These are phyloP conservation scores for Linum usitatissimum DNA, from an alignment of 345 rosid species.

Conservation along the genomic window DNA sequence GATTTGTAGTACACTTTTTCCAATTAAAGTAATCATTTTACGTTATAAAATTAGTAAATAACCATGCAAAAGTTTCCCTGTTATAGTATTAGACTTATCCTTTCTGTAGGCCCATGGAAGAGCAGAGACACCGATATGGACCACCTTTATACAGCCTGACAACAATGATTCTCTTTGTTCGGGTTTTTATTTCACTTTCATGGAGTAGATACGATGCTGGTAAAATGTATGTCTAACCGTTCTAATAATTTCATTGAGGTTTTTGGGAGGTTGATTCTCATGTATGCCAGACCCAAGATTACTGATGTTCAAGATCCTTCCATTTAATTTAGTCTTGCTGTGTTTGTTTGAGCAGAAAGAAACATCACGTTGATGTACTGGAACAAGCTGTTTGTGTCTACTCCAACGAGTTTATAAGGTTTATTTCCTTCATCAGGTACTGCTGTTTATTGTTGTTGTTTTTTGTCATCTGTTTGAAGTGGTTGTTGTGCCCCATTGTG, in stretches of 20 bases:
- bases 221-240: slow-evolving; percentile 45
- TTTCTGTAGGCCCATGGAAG: slow-evolving; percentile 89
- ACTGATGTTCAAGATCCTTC: slow-evolving; percentile 1
- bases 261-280: background rate
- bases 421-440: slow-evolving; percentile 68
- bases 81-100: slow-evolving; percentile 12
- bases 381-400: slow-evolving; percentile 69
- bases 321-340: slow-evolving; percentile 14
- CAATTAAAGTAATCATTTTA: background rate
- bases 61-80: background rate
- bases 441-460: slow-evolving; percentile 2
- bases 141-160: slow-evolving; percentile 84
- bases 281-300: slow-evolving; percentile 3
- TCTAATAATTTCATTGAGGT: slow-evolving; percentile 11
- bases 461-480: background rate
- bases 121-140: slow-evolving; percentile 92
- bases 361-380: slow-evolving; percentile 41
- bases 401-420: slow-evolving; percentile 68
- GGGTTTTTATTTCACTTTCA: slow-evolving; percentile 49
- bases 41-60: slow-evolving; percentile 5
- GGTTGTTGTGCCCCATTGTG: slow-evolving; percentile 6
- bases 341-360: slow-evolving; percentile 33
- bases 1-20: slow-evolving; percentile 7
- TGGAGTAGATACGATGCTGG: slow-evolving; percentile 56
- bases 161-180: slow-evolving; percentile 45